Conservation (phyloP, 169 alveolate species). For the Eimeria necatrix region DNA sequence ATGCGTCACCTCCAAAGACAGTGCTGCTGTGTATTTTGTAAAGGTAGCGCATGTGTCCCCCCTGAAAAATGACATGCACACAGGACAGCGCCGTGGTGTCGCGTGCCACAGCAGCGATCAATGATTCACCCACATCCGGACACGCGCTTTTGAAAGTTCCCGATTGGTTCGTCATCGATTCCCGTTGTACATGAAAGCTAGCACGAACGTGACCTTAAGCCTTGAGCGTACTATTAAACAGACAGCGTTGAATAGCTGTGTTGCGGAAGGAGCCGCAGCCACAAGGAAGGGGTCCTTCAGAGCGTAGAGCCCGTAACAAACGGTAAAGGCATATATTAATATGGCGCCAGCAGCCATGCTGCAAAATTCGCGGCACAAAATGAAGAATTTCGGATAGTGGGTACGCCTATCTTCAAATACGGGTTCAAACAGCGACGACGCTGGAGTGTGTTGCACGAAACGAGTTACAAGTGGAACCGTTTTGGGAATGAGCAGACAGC, state of each 20-base stretch:
- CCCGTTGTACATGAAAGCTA: too few relatives aligned
- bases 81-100: too few relatives aligned
- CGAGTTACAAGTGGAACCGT: too few relatives aligned
- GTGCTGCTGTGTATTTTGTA: slow-evolving; percentile 42
- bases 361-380: background rate
- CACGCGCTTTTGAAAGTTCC: too few relatives aligned
- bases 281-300: slow-evolving; percentile 53
- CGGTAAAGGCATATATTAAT: slow-evolving; percentile 25
- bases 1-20: slow-evolving; percentile 14
- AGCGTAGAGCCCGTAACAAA: slow-evolving; percentile 42
- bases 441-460: too few relatives aligned
- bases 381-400: background rate
- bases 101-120: too few relatives aligned
- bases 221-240: background rate
- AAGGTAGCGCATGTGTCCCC: slow-evolving; percentile 38
- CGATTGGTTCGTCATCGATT: too few relatives aligned
- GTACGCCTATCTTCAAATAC: too few relatives aligned
- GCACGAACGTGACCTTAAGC: background rate
- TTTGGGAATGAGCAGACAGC: too few relatives aligned
- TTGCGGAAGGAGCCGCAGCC: slow-evolving; percentile 59
- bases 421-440: too few relatives aligned
- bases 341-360: slow-evolving; percentile 20
- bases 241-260: slow-evolving; percentile 43
- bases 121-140: too few relatives aligned
- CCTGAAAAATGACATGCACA: background rate